Conservation (phyloP, 352 stramenopile species). For the Pythium pyrilobum region DNA sequence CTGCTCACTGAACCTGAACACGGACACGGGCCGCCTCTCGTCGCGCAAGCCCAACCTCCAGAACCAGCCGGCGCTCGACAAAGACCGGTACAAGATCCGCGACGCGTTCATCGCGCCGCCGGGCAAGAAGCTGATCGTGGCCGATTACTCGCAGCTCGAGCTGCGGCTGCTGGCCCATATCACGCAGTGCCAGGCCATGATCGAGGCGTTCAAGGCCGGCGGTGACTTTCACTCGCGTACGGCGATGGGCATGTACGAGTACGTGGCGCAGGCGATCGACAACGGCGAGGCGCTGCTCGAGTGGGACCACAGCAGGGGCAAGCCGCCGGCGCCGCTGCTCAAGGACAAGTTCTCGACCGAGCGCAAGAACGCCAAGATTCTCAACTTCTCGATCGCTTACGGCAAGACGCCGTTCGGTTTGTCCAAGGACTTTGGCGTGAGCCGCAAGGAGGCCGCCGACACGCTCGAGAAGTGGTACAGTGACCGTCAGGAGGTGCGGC, state of each 20-base stretch:
- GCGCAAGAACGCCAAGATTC: constrained; percentile 97
- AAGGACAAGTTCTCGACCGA: constrained; percentile 98
- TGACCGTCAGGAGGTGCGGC: constrained; percentile 84
- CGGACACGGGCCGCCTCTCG: constrained; percentile 97
- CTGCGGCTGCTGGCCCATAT: constrained; percentile 98
- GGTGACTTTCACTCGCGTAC: constrained; percentile 94
- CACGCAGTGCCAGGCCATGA: constrained; percentile 98
- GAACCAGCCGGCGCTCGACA: constrained; percentile 93
- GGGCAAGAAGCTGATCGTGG: constrained; percentile 97
- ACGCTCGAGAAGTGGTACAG: constrained; percentile 97
- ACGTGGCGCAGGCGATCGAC: constrained; percentile 95
- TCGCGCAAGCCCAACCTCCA: constrained; percentile 98
- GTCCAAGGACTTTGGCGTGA: constrained; percentile 87
- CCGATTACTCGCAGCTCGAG: constrained; percentile 99
- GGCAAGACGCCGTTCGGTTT: constrained; percentile 98
- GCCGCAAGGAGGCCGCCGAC: constrained; percentile 65
- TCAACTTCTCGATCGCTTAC: constrained; percentile 99
- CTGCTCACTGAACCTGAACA: constrained; percentile 99
- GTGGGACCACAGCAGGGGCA: constrained; percentile 93
- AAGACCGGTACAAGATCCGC: constrained; percentile 85
- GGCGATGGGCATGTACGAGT: constrained; percentile 99
- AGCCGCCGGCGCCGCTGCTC: constrained; percentile 91
- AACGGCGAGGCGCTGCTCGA: constrained; percentile 96
- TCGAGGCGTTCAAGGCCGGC: constrained; percentile 93
- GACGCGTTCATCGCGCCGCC: constrained; percentile 89